These are phyloP conservation scores for Leishmania amazonensis DNA, from an alignment of 208 protist species.

Conservation along the genomic window DNA sequence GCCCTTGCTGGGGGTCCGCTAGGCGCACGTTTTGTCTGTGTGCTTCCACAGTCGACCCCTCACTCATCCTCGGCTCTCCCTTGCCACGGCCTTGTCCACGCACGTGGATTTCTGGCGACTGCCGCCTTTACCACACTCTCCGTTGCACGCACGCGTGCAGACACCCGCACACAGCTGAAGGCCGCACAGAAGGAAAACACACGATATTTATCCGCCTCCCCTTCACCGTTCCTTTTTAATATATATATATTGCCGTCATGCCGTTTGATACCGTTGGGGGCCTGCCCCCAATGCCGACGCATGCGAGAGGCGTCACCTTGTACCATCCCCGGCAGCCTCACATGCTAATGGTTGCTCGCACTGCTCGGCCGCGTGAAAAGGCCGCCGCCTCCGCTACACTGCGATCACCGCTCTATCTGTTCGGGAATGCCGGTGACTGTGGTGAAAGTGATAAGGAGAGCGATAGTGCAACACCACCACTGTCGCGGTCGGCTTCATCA, in stretches of 20 bases:
- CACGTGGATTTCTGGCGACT: not conserved
- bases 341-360: not conserved
- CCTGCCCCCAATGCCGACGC: conserved; percentile 22
- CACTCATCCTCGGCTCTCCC: not conserved
- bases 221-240: not conserved
- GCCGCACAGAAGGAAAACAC: not conserved
- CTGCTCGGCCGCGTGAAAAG: not conserved
- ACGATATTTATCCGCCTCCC: not conserved
- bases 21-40: not conserved
- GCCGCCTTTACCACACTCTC: not conserved
- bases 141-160: not conserved
- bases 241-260: conserved; percentile 1
- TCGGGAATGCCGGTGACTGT: not conserved
- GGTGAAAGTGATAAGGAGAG: not conserved
- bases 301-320: conserved; percentile 9
- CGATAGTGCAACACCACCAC: not conserved
- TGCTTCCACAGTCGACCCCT: not conserved
- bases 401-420: not conserved
- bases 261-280: conserved; percentile 25
- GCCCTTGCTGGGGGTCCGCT: not conserved
- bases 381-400: not conserved
- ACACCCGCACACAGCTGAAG: not conserved
- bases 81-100: not conserved
- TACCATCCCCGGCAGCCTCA: conserved; percentile 21
- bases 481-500: not conserved